Percentiles rank a stretch among this genome's conserved stretches.
Conservation (phyloP, 768 basidiomycete genomes). For the Coprinopsis strossmayeri region DNA sequence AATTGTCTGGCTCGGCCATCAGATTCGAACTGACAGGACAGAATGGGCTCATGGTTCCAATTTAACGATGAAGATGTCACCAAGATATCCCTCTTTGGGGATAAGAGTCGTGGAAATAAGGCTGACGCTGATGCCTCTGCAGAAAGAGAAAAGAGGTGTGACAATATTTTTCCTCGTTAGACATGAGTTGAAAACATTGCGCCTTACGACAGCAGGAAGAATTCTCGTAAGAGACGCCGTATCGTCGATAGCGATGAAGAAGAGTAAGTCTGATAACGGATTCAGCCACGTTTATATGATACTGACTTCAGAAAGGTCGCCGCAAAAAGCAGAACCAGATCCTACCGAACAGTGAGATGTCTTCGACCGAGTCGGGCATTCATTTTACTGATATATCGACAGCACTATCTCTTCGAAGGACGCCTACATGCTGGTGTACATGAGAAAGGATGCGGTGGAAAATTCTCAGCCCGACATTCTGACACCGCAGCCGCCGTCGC, state of each 20-base stretch:
- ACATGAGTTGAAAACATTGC: not conserved
- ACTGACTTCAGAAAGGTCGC: not conserved
- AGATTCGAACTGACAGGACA: constrained; percentile 22
- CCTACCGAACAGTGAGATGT: not conserved
- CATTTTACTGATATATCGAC: not conserved
- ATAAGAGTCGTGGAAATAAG: constrained; percentile 30
- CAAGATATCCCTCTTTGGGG: constrained; percentile 47
- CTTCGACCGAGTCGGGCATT: constrained; percentile 1
- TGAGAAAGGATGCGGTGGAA: constrained; percentile 29
- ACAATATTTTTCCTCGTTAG: constrained; percentile 6
- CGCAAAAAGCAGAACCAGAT: not conserved
- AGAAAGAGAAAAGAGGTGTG: constrained; percentile 20
- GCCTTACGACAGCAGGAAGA: not conserved
- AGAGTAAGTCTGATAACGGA: not conserved
- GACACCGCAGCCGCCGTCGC: constrained; percentile 42
- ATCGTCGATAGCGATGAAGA: constrained; percentile 60
- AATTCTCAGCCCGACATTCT: constrained; percentile 8
- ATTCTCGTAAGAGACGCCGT: constrained; percentile 35
- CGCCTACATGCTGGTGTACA: constrained; percentile 94
- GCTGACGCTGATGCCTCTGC: constrained; percentile 22
- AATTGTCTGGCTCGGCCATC: constrained; percentile 4
- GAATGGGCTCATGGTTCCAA: constrained; percentile 74
- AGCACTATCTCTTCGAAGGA: constrained; percentile 70
- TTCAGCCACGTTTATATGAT: not conserved
- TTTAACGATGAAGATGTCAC: constrained; percentile 90